Evolutionary conservation across 2,329 filamentous ascomycete genomes (phyloP), one percentile per base, ranked within the genome.

Genomic region (Pseudocercospora fijiensis): DNA sequence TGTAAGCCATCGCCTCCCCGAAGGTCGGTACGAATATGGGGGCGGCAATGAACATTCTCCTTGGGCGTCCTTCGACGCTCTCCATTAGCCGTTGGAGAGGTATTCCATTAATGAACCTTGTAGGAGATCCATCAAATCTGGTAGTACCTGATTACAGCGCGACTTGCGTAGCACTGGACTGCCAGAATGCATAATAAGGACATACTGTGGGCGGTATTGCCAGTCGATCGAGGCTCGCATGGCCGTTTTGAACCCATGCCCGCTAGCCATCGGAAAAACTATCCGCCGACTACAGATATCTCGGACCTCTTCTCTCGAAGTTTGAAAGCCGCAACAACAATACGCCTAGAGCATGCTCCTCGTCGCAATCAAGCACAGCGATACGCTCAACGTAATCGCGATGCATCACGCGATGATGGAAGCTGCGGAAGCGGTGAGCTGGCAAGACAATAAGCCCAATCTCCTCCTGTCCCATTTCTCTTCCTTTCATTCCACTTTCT

Each of bases 301-400:
- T 57, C 57, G 53, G 56, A 43, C 60, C 30, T 57, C 57, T 57
- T 63, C 49, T 60, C 51, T 27, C 26, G 26, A 30, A 53, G 26
- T 53, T 30, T 53, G 57, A 60, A 57, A 37, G 41, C 43, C 63
- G 60, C 63, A 63, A 65, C 63, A 64, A 62, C 63, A 65, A 63
- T 65, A 52, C 55, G 63, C 63, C 67, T 67, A 68, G 67, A 63
- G 65, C 62, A 49, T 53, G 60, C 22, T 57, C 52, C 33, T 66
- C 65, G 67, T 68, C 68, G 68, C 66, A 66, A 67, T 63, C 62
- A 62, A 65, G 66, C 57, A 41, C 61, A 64, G 58, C 60, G 61
- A 70, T 63, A 63, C 45, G 62, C 57, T 62, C 63, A 58, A 55
- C 61, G 56, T 59, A 55, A 53, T 61, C 59, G 60, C 60, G 64